Evolutionary conservation across 805 yeast genomes (phyloP).

Genomic region (Saturnispora quitensis): DNA sequence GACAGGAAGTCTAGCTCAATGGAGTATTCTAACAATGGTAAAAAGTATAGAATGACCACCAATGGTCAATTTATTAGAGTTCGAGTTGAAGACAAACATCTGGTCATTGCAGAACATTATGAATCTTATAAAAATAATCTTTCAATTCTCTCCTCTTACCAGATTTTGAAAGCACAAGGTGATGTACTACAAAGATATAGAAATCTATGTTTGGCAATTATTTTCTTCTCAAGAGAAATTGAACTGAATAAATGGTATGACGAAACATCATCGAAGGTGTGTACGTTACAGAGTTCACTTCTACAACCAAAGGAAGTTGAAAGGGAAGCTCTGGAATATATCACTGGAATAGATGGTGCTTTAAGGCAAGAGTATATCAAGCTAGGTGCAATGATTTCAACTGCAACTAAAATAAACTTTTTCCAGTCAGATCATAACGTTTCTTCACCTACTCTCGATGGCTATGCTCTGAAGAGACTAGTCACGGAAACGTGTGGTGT

Average conservation of each 20-base stretch:
- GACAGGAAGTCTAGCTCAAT: constrained; percentile 25
- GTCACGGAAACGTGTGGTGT: constrained; percentile 33
- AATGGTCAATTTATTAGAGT: constrained; percentile 41
- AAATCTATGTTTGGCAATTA: constrained; percentile 37
- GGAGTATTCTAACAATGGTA: constrained; percentile 32
- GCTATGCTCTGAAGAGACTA: constrained; percentile 32
- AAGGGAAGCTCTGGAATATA: constrained; percentile 30
- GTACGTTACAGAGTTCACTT: constrained; percentile 27
- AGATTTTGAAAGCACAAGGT: constrained; percentile 33
- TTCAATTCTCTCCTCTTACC: constrained; percentile 36
- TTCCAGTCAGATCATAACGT: constrained; percentile 49
- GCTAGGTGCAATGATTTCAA: constrained; percentile 34
- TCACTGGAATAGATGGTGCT: constrained; percentile 20
- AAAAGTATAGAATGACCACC: constrained; percentile 37
- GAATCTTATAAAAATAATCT: constrained; percentile 22
- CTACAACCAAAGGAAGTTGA: constrained; percentile 24
- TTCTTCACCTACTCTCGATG: constrained; percentile 38
- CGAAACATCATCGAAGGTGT: constrained; percentile 36
- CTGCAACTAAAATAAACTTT: constrained; percentile 41
- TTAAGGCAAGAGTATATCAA: constrained; percentile 27
- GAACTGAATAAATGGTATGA: constrained; percentile 41
- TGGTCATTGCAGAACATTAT: constrained; percentile 31
- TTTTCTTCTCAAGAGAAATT: constrained; percentile 41
- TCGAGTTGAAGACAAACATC: constrained; percentile 39
- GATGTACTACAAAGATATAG: constrained; percentile 28